These are phyloP conservation scores for Stachybotrys elegans DNA, from an alignment of 2,329 filamentous ascomycete species.

Conservation along the genomic window DNA sequence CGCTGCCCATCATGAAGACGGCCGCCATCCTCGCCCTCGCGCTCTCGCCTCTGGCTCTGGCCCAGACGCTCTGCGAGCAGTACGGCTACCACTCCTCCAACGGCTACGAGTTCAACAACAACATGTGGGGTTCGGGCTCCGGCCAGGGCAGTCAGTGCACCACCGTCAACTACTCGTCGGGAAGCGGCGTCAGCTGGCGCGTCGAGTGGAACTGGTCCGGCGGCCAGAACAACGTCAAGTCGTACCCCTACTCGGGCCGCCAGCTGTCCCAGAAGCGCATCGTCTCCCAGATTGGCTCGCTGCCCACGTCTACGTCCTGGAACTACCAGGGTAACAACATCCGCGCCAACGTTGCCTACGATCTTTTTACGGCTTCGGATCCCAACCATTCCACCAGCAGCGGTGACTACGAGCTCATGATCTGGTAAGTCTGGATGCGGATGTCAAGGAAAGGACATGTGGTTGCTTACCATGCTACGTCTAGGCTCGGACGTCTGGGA, in stretches of 20 bases:
- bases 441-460: neutral
- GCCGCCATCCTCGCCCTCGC: neutral
- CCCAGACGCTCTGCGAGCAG: constrained; percentile 16
- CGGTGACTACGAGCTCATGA: constrained; percentile 58
- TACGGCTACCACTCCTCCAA: constrained; percentile 14
- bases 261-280: constrained; percentile 16
- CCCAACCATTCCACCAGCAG: constrained; percentile 29
- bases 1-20: constrained; percentile 1
- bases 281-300: constrained; percentile 24
- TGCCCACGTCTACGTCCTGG: constrained; percentile 28
- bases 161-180: constrained; percentile 26
- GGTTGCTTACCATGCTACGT: neutral
- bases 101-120: constrained; percentile 27
- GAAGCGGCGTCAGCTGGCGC: constrained; percentile 30
- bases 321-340: constrained; percentile 21
- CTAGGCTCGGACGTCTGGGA: constrained; percentile 15
- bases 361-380: constrained; percentile 47
- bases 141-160: constrained; percentile 34
- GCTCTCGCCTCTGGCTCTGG: neutral
- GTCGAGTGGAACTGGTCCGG: constrained; percentile 35
- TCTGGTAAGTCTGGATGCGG: constrained; percentile 33
- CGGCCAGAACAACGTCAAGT: constrained; percentile 32
- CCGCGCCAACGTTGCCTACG: constrained; percentile 54
- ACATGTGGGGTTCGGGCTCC: constrained; percentile 31
- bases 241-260: constrained; percentile 26